Base-by-base conservation (phyloP, 441 rosid genomes). In the Corymbia calophylla region DNA sequence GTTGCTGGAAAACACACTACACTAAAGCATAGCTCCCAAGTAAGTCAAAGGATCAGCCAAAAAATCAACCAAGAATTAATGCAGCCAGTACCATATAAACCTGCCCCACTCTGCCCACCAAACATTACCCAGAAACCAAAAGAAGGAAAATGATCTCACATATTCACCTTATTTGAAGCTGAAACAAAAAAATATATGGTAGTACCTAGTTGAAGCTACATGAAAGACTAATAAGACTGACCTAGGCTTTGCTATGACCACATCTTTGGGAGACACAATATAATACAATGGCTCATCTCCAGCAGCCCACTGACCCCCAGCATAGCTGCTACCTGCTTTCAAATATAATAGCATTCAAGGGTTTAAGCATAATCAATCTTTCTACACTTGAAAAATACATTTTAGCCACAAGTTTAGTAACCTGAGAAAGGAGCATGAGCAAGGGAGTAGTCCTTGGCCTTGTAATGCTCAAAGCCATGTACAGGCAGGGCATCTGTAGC, bases 221-320 rank as follows among this genome's bases (percentile, higher is more conserved):
- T 87, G 87, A 84, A 62, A 87, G 64, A 87, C 91, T 81, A 86
- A 81, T 84, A 87, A 89, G 19, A 92, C 92, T 90, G 89, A 97
- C 99, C 99, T 97, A 90, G 99, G 98, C 91, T 98, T 98, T 93
- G 99, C 99, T 92, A 98, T 97, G 91, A 98, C 99, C 88, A 98
- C 98, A 93, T 97, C 99, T 93, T 98, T 98, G 39, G 98, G 99
- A n/a, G 99, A 98, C 87, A 98, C 99, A 88, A 98, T 88, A 93
- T 98, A 97, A 93, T 96, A 98, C 90, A 95, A 85, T 48, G 99
- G 99, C 91, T 98, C 99, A 93, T 97, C 99, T 90, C 99, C 99
- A 94, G 99, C 97, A 88, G 99, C 98, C 99, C 99, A 98, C 93
- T 97, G 99, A 88, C 99, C 99, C 90, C 99, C 99, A 92, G 97